Base-by-base conservation (phyloP, 192 early-diverging fungal genomes). In the Podila minutissima region DNA sequence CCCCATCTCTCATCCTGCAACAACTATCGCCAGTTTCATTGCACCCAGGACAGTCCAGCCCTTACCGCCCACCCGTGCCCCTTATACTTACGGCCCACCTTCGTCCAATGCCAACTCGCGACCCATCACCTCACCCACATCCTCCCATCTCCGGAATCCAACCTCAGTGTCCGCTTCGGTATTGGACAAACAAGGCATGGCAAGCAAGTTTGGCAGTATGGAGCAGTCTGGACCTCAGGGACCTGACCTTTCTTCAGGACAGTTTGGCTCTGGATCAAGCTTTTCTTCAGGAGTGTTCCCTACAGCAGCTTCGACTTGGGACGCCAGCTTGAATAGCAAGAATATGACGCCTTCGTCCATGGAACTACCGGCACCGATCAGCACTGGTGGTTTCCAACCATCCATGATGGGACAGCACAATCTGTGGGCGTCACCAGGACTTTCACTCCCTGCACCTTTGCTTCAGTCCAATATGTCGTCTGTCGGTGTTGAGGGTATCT, bases 41-140 rank as follows among this genome's bases (percentile, higher is more conserved):
- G 71, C 70, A 11, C 77, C 70, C 5, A 41, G 77, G 22, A 69
- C 77, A 37, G 55, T 32, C 0, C 77, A 81, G 9, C 77, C 77
- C 0, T n/a, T 57, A 0, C 71, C 77, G 5, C 71, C 77, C 19
- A 66, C 65, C 5, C 70, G 77, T 19, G 71, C 67, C 19, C 77
- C 77, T 19, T 81, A 81, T 24, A 64, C 55, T 2, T 81, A 81
- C 59, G 77, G 77, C 31, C 75, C 75, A 50, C 20, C 75, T 9
- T 49, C 64, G 31, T 68, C 75, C n/a, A 53, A 7, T 53, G n/a
- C 1, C 50, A 55, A 24, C n/a, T 7, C 53, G 4, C 53, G 53
- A 26, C 74, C 69, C 10, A 63, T 71, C 46, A 63, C 28, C 61
- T 51, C 37, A 59, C 50, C 32, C 62, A 65, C 29, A 15, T 61